These are phyloP conservation scores for Diaporthe velutina DNA, from an alignment of 2,329 filamentous ascomycete genomes.

Conservation along the genomic window DNA sequence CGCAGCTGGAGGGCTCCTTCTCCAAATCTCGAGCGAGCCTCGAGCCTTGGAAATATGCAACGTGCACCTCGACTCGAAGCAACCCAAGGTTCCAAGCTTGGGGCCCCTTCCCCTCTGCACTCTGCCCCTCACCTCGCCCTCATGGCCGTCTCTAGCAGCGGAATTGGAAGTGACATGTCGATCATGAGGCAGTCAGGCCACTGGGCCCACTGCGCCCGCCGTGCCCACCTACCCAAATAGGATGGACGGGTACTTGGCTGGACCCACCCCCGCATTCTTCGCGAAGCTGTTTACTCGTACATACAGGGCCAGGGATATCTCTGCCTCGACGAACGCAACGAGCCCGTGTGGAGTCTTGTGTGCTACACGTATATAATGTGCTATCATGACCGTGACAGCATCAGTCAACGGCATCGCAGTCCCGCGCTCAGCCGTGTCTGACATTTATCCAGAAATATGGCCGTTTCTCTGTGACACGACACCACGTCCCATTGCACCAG, in stretches of 20 bases:
- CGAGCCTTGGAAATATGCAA: conserved; percentile 3
- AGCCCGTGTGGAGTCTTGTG: not conserved
- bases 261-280: conserved; percentile 38
- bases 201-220: not conserved
- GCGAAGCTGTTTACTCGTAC: conserved; percentile 5
- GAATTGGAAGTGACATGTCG: conserved; percentile 24
- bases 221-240: conserved; percentile 22
- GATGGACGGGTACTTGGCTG: not conserved
- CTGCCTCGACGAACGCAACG: not conserved
- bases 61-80: conserved; percentile 8
- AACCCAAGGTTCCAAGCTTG: conserved; percentile 12
- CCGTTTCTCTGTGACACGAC: conserved; percentile 5
- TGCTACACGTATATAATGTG: not conserved
- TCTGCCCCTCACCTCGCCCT: not conserved
- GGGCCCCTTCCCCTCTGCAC: not conserved
- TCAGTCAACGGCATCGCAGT: too few relatives aligned
- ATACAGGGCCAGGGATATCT: not conserved
- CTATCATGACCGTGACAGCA: not conserved
- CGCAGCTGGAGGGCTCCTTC: not conserved
- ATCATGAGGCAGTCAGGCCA: conserved; percentile 34
- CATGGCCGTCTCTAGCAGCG: not conserved
- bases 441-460: conserved; percentile 19
- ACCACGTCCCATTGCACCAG: not conserved
- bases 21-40: conserved; percentile 4
- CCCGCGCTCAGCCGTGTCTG: not conserved